A percentile compares a stretch with the other conserved stretches of the same genome.
Evolutionary conservation across 1,284 basidiomycete genomes (phyloP).

Genomic region (Amylostereum chailletii): DNA sequence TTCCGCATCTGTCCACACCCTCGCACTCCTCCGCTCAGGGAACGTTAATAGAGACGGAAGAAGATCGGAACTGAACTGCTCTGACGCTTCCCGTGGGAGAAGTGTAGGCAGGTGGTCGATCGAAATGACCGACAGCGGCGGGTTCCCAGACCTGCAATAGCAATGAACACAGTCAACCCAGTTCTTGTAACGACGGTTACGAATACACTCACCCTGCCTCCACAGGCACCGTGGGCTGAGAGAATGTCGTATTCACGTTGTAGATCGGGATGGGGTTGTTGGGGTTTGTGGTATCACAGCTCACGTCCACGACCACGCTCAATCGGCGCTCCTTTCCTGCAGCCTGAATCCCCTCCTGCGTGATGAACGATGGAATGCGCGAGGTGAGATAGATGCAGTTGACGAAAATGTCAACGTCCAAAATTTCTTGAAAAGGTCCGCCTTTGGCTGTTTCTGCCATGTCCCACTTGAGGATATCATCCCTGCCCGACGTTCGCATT

Average conservation of each 20-base stretch:
- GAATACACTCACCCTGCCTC: slow-evolving; percentile 54
- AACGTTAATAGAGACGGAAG: slow-evolving; percentile 82
- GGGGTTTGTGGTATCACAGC: slow-evolving; percentile 98
- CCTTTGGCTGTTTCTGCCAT: slow-evolving; percentile 95
- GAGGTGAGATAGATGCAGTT: slow-evolving; percentile 98
- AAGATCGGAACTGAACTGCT: slow-evolving; percentile 91
- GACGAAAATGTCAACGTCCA: slow-evolving; percentile 97
- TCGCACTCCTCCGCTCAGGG: slow-evolving; percentile 55
- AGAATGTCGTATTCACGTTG: slow-evolving; percentile 91
- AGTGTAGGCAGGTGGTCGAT: slow-evolving; percentile 98
- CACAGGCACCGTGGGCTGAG: slow-evolving; percentile 87
- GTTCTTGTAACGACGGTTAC: slow-evolving; percentile 2
- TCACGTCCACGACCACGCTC: slow-evolving; percentile 91
- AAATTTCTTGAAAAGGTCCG: slow-evolving; percentile 92
- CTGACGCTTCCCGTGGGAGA: slow-evolving; percentile 91
- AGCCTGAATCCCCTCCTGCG: slow-evolving; percentile 60
- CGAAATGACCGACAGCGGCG: slow-evolving; percentile 79
- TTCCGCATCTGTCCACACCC: slow-evolving; percentile 90
- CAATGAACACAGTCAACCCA: background rate
- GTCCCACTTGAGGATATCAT: slow-evolving; percentile 98
- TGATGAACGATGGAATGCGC: slow-evolving; percentile 86
- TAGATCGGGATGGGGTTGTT: slow-evolving; percentile 99
- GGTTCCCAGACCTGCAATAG: slow-evolving; percentile 41
- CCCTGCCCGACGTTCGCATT: slow-evolving; percentile 33
- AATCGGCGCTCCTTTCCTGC: slow-evolving; percentile 70